Evolutionary conservation across 2,329 filamentous ascomycete species (phyloP).

Genomic region (Phaeosphaeria sp.): DNA sequence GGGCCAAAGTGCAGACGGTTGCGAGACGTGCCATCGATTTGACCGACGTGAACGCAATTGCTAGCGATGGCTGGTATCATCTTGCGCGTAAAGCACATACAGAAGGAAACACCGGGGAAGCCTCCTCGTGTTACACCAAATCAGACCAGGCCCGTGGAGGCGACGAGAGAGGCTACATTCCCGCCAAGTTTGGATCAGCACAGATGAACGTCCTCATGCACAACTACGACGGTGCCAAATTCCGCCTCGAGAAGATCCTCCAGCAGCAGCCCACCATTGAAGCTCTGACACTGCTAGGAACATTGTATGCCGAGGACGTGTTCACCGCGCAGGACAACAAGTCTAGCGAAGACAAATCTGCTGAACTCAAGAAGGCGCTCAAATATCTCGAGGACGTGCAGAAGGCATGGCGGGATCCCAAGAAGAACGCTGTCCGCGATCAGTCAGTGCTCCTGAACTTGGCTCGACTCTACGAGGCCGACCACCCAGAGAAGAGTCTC

Average conservation of each 20-base stretch:
- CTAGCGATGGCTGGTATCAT: slow-evolving; percentile 97
- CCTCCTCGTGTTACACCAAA: slow-evolving; percentile 84
- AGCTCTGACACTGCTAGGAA: slow-evolving; percentile 89
- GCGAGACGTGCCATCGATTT: slow-evolving; percentile 93
- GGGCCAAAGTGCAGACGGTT: slow-evolving; percentile 81
- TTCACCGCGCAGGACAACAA: slow-evolving; percentile 77
- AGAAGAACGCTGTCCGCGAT: slow-evolving; percentile 81
- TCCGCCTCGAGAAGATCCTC: slow-evolving; percentile 91
- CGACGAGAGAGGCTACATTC: slow-evolving; percentile 87
- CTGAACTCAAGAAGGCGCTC: slow-evolving; percentile 86
- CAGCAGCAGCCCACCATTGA: slow-evolving; percentile 84
- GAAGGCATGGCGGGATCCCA: slow-evolving; percentile 89
- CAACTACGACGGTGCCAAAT: slow-evolving; percentile 90
- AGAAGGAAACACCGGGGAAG: slow-evolving; percentile 74
- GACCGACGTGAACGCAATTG: slow-evolving; percentile 94
- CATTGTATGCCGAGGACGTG: slow-evolving; percentile 92
- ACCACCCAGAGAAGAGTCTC: slow-evolving; percentile 86
- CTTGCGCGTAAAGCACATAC: slow-evolving; percentile 92
- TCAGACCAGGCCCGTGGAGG: slow-evolving; percentile 93
- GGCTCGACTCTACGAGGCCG: slow-evolving; percentile 85
- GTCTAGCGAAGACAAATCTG: slow-evolving; percentile 84
- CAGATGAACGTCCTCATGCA: slow-evolving; percentile 86
- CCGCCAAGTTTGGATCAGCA: slow-evolving; percentile 92
- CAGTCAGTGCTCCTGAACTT: slow-evolving; percentile 89
- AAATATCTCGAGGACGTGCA: slow-evolving; percentile 83